Percentiles rank a stretch among this genome's conserved stretches.
Evolutionary conservation across 495 filamentous ascomycete species (phyloP).

Genomic region (Neurospora tetrasperma): DNA sequence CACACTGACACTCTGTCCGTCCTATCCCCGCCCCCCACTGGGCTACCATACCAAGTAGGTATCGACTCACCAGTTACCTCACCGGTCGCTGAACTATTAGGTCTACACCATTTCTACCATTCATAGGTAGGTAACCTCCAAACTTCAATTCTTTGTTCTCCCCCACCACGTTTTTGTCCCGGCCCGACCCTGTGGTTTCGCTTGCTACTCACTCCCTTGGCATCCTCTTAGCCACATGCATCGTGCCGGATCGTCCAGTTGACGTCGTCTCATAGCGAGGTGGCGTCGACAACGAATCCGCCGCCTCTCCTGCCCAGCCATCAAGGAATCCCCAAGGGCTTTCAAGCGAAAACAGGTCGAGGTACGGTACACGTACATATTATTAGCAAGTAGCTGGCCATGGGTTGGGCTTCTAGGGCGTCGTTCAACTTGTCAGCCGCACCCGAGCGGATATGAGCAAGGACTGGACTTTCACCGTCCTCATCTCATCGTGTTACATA

Average conservation of each 20-base stretch:
- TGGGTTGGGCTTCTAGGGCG: not conserved
- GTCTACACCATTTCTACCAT: no score
- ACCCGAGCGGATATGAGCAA: not conserved
- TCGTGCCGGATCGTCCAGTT: not conserved
- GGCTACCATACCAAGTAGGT: no score
- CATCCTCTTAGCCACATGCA: not conserved
- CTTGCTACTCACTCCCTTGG: not conserved
- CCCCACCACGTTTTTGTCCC: not conserved
- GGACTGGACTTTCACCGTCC: not conserved
- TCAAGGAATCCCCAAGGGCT: not conserved
- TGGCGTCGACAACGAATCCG: not conserved
- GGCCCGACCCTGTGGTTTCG: not conserved
- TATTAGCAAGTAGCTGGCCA: not conserved
- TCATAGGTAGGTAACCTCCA: not conserved
- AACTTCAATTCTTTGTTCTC: not conserved
- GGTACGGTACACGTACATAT: not conserved
- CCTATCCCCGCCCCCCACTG: not conserved
- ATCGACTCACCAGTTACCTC: conserved; percentile 1
- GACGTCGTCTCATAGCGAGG: not conserved
- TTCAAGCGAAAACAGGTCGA: not conserved
- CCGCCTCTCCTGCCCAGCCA: not conserved
- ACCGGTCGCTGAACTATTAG: not conserved
- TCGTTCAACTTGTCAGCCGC: not conserved
- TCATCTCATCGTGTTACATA: no score
- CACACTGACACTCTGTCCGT: not conserved